A percentile compares a stretch with the other conserved stretches of the same genome.
Evolutionary conservation across 2,329 filamentous ascomycete species (phyloP).

Genomic region (Penicillium sumatraense): DNA sequence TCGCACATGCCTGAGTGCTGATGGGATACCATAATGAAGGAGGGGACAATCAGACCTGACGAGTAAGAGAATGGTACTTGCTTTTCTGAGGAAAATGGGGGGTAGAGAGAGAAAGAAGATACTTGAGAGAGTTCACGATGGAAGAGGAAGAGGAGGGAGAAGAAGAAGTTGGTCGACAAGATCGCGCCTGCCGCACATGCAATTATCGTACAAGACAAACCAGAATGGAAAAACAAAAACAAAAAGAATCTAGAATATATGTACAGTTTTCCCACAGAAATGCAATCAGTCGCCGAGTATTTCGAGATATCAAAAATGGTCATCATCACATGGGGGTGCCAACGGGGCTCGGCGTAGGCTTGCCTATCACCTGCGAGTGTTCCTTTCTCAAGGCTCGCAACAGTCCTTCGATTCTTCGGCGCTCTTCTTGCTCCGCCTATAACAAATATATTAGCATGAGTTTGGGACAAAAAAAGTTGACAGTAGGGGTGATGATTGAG

Average conservation of each 20-base stretch:
- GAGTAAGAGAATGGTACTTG: not conserved
- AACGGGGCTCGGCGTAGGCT: conserved; percentile 37
- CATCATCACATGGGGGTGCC: conserved; percentile 42
- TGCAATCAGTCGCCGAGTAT: conserved; percentile 16
- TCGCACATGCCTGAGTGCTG: not conserved
- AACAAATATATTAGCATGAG: conserved; percentile 21
- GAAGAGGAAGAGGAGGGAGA: not conserved
- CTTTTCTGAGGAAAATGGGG: not conserved
- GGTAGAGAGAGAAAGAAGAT: not conserved
- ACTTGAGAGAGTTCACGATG: not conserved
- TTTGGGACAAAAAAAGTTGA: not conserved
- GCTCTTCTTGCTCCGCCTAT: conserved; percentile 73
- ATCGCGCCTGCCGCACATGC: conserved; percentile 27
- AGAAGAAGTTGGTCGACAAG: conserved; percentile 9
- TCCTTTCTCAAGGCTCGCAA: conserved; percentile 57
- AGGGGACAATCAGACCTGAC: conserved; percentile 2
- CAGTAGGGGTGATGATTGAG: not conserved
- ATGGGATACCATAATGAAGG: conserved; percentile 14
- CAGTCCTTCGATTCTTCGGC: conserved; percentile 67
- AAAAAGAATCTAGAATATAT: conserved; percentile 21
- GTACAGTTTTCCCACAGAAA: conserved; percentile 22
- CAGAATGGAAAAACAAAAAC: conserved; percentile 13
- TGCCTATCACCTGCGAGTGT: conserved; percentile 37
- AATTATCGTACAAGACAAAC: conserved; percentile 15
- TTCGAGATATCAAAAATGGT: conserved; percentile 15